Evolutionary conservation across 2,329 filamentous ascomycete genomes (phyloP).

Genomic region (Hymenoscyphus salicellus): DNA sequence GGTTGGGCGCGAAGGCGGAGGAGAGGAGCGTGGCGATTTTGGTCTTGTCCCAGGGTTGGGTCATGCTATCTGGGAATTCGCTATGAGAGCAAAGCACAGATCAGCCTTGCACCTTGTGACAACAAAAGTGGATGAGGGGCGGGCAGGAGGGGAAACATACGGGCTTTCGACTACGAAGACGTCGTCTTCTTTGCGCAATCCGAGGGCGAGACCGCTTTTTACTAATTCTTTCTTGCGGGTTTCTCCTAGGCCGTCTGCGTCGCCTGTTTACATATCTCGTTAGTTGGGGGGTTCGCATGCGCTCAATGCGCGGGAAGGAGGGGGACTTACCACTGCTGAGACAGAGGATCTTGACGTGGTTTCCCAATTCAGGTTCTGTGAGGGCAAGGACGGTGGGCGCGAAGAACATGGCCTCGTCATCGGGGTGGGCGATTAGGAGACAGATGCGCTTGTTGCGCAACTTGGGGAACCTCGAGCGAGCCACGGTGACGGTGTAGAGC

Average conservation of each 20-base stretch:
- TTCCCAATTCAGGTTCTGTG: slow-evolving; percentile 73
- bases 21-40: slow-evolving; percentile 69
- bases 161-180: slow-evolving; percentile 81
- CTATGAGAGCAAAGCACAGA: slow-evolving; percentile 29
- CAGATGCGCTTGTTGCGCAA: slow-evolving; percentile 82
- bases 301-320: neutral
- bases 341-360: slow-evolving; percentile 92
- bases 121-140: slow-evolving; percentile 12
- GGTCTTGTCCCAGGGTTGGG: slow-evolving; percentile 67
- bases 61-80: slow-evolving; percentile 89
- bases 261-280: slow-evolving; percentile 47
- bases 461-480: slow-evolving; percentile 55
- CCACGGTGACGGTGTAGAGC: slow-evolving; percentile 37
- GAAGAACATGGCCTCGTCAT: slow-evolving; percentile 99
- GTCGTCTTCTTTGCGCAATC: slow-evolving; percentile 70
- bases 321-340: slow-evolving; percentile 68
- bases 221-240: slow-evolving; percentile 79
- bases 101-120: neutral
- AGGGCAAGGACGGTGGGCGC: slow-evolving; percentile 83
- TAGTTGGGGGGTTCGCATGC: neutral
- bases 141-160: slow-evolving; percentile 42
- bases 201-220: slow-evolving; percentile 74
- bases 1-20: slow-evolving; percentile 69
- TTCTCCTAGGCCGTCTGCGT: slow-evolving; percentile 83
- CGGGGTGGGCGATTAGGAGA: slow-evolving; percentile 91